Evolutionary conservation across 305 asterid species (phyloP).

Genomic region (Solanum chacoense): DNA sequence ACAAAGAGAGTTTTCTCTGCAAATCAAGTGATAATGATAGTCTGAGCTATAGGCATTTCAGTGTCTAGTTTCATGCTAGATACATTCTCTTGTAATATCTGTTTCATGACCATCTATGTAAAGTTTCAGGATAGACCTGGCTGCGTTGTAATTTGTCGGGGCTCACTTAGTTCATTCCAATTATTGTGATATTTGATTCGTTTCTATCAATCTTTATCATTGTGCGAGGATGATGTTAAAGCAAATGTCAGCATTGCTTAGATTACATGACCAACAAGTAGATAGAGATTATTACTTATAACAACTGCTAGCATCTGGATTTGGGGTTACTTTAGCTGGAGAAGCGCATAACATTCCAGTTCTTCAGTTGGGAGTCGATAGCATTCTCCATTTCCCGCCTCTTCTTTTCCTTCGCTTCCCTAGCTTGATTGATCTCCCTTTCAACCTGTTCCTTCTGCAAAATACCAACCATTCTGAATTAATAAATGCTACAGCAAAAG

Average conservation of each 20-base stretch:
- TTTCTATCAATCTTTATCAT: not conserved
- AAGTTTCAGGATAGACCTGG: not conserved
- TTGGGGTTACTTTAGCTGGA: not conserved
- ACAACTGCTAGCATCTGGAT: not conserved
- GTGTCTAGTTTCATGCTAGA: not conserved
- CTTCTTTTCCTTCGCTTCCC: slow-evolving; percentile 20
- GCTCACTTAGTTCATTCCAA: not conserved
- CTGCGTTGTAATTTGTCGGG: not conserved
- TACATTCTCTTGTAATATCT: not conserved
- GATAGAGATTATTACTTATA: not conserved
- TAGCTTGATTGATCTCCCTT: slow-evolving; percentile 13
- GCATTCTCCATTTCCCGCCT: slow-evolving; percentile 31
- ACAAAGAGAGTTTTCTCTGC: not conserved
- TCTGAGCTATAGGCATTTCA: not conserved
- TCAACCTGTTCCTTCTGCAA: slow-evolving; percentile 27
- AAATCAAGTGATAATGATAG: not conserved
- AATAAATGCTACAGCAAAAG: not conserved
- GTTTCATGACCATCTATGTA: not conserved
- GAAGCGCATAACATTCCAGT: slow-evolving; percentile 13
- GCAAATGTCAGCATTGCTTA: not conserved
- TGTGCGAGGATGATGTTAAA: not conserved
- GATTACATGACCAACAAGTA: not conserved
- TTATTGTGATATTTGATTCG: not conserved
- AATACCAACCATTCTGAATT: not conserved
- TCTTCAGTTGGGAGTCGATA: slow-evolving; percentile 40